Conservation (phyloP, 352 stramenopile genomes). For the Globisporangium cederbergense region DNA sequence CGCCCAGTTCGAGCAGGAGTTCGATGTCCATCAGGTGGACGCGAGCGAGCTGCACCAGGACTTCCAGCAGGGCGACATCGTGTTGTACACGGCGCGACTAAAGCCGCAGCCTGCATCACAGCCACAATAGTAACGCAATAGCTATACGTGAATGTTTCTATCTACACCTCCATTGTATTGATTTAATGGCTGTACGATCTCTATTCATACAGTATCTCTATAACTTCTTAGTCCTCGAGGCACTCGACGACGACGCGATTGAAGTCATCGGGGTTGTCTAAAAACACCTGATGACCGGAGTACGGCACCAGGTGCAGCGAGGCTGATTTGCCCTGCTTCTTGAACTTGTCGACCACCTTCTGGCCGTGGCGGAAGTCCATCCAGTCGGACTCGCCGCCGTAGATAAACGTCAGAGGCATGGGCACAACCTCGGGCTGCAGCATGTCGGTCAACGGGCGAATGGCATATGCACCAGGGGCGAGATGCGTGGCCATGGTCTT, state of each 20-base stretch:
- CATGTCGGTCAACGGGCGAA: conserved; percentile 62
- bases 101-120: conserved; percentile 13
- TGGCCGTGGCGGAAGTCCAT: conserved; percentile 79
- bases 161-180: neutral
- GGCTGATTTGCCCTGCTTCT: conserved; percentile 25
- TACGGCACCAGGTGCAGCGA: conserved; percentile 61
- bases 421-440: conserved; percentile 51
- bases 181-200: neutral
- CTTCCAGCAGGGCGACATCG: conserved; percentile 65
- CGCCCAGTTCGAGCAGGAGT: conserved; percentile 38
- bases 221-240: conserved; percentile 8
- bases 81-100: conserved; percentile 49
- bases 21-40: conserved; percentile 40
- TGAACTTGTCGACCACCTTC: conserved; percentile 61
- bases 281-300: conserved; percentile 77
- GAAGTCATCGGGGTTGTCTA: conserved; percentile 77
- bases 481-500: conserved; percentile 74
- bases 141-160: neutral
- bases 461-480: conserved; percentile 57
- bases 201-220: neutral
- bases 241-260: conserved; percentile 57
- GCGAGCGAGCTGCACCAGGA: conserved; percentile 53
- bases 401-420: conserved; percentile 85
- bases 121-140: neutral
- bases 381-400: conserved; percentile 77